Base-by-base conservation (phyloP, 208 protist species). In the Acanthamoeba healyi region DNA sequence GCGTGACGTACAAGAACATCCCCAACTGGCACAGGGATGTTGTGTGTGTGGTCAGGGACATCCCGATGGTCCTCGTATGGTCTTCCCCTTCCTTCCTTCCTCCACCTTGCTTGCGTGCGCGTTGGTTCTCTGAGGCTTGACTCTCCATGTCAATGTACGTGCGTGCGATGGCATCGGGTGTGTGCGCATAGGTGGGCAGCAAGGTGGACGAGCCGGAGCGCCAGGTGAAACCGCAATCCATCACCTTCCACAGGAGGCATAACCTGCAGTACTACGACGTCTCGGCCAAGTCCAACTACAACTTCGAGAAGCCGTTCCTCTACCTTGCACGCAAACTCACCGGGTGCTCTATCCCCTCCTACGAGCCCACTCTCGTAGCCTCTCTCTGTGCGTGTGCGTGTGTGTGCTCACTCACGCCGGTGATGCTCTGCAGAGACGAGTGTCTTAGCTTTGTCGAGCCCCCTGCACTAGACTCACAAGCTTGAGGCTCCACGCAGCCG, bases 281-380 rank as follows among this genome's bases (percentile, higher is more conserved):
- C 94, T 99, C 99, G 17, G 99, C 99, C 92, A 99, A 99, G 97
- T 99, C 98, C 63, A 99, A 99, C 98, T 99, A 99, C 98, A 99
- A 99, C 94, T 99, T 99, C 96, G 99, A 99, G 98, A 99, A 99
- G 98, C 99, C 99, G 32, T 99, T 99, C 97, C 97, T 99, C 36
- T 99, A 98, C 98, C 98, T 99, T 26, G 98, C 98, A 42, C 98
- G 99, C 96, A 99, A 99, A 95, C 97, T 99, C 32, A 97, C 97
- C 84, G 99, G 99, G 61, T 51, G 79, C 54, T 5, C 36, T 77
- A 15, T 40, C 36, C 65, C 4, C 74, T 40, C 4, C 12, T 12
- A 12, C 44, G 9, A 4, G 12, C 44, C 44, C 4, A 49, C 44
- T 49, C 44, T 49, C 44, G 44, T 49, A 4, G 4, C 44, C 12